Evolutionary conservation across 176 grass and related monocot genomes (phyloP).

Genomic region (Carex cristatella): DNA sequence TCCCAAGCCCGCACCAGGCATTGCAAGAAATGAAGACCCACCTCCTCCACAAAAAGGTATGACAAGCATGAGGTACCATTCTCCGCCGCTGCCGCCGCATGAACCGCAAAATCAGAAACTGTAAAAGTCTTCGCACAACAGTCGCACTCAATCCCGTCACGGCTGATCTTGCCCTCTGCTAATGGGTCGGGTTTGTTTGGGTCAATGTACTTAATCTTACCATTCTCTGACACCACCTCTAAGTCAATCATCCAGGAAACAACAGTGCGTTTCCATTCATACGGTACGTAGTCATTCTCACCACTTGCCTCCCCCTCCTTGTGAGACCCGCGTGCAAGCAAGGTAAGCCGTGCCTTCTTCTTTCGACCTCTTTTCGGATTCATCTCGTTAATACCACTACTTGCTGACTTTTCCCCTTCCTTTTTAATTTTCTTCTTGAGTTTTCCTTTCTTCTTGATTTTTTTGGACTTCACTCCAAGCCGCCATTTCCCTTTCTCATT

Average conservation of each 20-base stretch:
- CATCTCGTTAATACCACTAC: not conserved
- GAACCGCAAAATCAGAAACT: slow-evolving; percentile 61
- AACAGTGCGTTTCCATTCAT: slow-evolving; percentile 76
- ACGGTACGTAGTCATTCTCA: slow-evolving; percentile 61
- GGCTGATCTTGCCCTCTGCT: slow-evolving; percentile 49
- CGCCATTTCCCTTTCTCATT: slow-evolving; percentile 30
- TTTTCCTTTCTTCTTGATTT: not conserved
- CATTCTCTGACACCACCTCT: slow-evolving; percentile 46
- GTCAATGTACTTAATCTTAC: slow-evolving; percentile 74
- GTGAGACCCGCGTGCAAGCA: slow-evolving; percentile 71
- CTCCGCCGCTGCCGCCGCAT: slow-evolving; percentile 41
- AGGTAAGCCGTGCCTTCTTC: slow-evolving; percentile 53
- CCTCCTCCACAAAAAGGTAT: slow-evolving; percentile 53
- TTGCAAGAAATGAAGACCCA: slow-evolving; percentile 51
- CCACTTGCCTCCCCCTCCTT: slow-evolving; percentile 38
- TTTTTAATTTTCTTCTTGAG: slow-evolving; percentile 14
- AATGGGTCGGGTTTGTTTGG: slow-evolving; percentile 48
- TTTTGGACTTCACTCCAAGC: slow-evolving; percentile 12
- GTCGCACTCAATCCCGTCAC: slow-evolving; percentile 75
- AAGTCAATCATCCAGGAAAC: slow-evolving; percentile 96
- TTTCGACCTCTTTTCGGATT: slow-evolving; percentile 40
- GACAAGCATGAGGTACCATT: slow-evolving; percentile 36
- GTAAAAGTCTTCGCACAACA: slow-evolving; percentile 67
- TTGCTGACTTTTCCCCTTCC: not conserved
- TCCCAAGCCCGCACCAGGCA: slow-evolving; percentile 69